Conservation (phyloP, 352 stramenopile genomes). For the Thalassiosira mediterranea region DNA sequence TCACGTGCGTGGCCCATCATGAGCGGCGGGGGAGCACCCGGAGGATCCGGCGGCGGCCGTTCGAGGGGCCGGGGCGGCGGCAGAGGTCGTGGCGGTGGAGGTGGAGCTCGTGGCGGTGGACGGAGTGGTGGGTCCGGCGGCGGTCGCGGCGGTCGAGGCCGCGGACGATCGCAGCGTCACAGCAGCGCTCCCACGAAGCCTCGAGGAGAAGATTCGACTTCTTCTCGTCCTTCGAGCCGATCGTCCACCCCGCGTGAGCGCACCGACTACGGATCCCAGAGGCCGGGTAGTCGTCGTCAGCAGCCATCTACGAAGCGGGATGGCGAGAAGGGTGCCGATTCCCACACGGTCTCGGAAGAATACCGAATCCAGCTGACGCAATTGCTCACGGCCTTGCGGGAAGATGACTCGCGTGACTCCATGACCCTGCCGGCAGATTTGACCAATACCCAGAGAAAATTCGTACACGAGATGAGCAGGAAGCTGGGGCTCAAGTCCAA, state of each 20-base stretch:
- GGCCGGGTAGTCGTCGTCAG: slow-evolving; percentile 12
- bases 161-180: slow-evolving; percentile 1
- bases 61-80: slow-evolving; percentile 14
- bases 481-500: slow-evolving; percentile 83
- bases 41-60: background rate
- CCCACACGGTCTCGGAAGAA: slow-evolving; percentile 66
- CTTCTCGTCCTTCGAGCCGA: slow-evolving; percentile 1
- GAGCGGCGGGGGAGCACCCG: background rate
- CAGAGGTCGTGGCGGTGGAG: slow-evolving; percentile 1
- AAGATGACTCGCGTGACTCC: slow-evolving; percentile 42
- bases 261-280: no score
- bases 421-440: slow-evolving; percentile 71
- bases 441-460: slow-evolving; percentile 84
- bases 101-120: background rate
- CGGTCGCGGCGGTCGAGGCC: slow-evolving; percentile 8
- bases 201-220: background rate
- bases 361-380: slow-evolving; percentile 68
- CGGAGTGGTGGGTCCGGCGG: slow-evolving; percentile 12
- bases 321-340: slow-evolving; percentile 66
- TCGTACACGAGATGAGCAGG: slow-evolving; percentile 79
- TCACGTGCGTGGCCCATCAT: no score
- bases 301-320: slow-evolving; percentile 51
- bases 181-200: background rate
- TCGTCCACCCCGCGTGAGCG: slow-evolving; percentile 1
- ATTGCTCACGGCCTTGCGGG: slow-evolving; percentile 60